A percentile compares a stretch with the other conserved stretches of the same genome.
Evolutionary conservation across 192 early-diverging fungal species (phyloP).

Genomic region (Allomyces javanicus): DNA sequence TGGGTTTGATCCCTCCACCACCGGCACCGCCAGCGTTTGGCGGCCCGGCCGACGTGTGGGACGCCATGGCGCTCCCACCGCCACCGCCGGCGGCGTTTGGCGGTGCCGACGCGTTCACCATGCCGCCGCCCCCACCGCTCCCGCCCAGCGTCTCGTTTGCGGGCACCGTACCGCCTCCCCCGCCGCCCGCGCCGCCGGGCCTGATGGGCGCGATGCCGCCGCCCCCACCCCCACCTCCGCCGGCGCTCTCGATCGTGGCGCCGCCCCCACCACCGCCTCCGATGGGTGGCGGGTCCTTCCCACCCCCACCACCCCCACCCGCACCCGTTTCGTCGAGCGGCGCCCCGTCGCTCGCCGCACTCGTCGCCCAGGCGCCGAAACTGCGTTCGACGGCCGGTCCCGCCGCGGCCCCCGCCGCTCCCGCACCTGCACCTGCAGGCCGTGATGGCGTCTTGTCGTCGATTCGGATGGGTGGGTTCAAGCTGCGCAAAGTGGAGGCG

Average conservation of each 20-base stretch:
- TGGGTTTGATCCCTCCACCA: no score
- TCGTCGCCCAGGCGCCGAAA: neutral
- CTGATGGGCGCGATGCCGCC: neutral
- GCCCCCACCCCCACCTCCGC: conserved; percentile 3
- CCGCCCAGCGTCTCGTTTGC: neutral
- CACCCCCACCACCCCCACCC: conserved; percentile 2
- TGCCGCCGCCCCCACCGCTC: conserved; percentile 6
- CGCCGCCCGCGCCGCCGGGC: conserved; percentile 10
- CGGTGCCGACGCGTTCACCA: neutral
- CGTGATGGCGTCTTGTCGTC: conserved; percentile 12
- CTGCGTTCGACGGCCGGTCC: neutral
- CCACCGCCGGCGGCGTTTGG: no score
- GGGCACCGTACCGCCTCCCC: conserved; percentile 11
- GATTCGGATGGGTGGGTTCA: conserved; percentile 9
- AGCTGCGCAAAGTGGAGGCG: conserved; percentile 13
- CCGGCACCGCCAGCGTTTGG: no score
- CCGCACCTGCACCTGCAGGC: neutral
- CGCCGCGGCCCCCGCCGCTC: neutral
- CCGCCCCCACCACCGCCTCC: neutral
- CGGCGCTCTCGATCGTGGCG: neutral
- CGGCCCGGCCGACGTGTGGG: no score
- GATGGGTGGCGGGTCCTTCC: conserved; percentile 2
- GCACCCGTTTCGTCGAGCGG: neutral
- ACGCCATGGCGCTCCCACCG: no score
- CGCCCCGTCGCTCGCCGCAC: neutral